phyloP scores from a whole-genome alignment of 2,329 filamentous ascomycete species.

The Cordyceps cicadae region DNA sequence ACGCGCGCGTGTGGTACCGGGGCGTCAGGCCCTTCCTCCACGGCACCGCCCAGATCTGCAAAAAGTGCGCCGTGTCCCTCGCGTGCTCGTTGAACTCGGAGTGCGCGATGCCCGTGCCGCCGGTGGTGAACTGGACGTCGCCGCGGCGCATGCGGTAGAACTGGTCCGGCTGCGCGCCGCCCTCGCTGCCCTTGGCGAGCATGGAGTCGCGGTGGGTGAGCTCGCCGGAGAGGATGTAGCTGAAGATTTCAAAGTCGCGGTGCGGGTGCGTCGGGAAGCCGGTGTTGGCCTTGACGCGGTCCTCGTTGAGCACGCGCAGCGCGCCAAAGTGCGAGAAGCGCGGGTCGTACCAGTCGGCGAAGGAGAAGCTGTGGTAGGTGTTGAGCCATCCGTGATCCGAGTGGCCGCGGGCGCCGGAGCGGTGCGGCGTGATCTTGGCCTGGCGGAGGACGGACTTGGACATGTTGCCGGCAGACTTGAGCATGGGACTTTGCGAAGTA shows the following conservation, averaged over 20 bases:
- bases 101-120: constrained; percentile 73
- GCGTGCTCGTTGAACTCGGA: constrained; percentile 73
- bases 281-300: constrained; percentile 63
- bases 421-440: constrained; percentile 67
- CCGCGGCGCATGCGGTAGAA: constrained; percentile 67
- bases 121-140: constrained; percentile 84
- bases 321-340: constrained; percentile 61
- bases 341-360: constrained; percentile 64
- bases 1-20: constrained; percentile 67
- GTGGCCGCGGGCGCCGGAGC: constrained; percentile 64
- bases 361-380: constrained; percentile 79
- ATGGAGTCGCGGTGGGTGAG: constrained; percentile 83
- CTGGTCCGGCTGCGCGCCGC: constrained; percentile 48
- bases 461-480: constrained; percentile 42
- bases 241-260: constrained; percentile 83
- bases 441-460: constrained; percentile 51
- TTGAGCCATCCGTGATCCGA: constrained; percentile 82
- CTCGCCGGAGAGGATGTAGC: constrained; percentile 76
- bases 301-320: constrained; percentile 81
- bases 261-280: constrained; percentile 84
- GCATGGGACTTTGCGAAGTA: constrained; percentile 18
- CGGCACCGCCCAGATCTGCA: constrained; percentile 83
- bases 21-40: constrained; percentile 66
- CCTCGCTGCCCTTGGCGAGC: constrained; percentile 60
- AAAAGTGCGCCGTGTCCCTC: constrained; percentile 66